Base-by-base conservation (phyloP, 257 asterid species). In the Buddleja alternifolia region DNA sequence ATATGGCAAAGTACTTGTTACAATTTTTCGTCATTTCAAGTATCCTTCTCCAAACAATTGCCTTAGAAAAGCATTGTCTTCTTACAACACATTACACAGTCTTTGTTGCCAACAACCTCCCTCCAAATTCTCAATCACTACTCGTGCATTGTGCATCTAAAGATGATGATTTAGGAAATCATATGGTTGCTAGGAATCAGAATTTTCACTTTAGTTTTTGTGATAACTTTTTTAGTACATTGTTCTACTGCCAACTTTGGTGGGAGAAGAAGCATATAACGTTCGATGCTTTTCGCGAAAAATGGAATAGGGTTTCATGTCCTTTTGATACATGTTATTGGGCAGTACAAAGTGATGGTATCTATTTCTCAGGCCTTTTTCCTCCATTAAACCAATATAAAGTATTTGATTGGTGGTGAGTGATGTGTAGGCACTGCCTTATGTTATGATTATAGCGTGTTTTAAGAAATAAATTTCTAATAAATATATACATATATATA, bases 241-340 rank as follows among this genome's bases (percentile, higher is more conserved):
- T 47, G 34, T 64, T 25, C 47, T 64, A 46, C 34, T 64, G 70
- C 34, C 45, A 32, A 6, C 29, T 64, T 16, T 64, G 59, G 59
- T 47, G 58, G 70, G 34, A 48, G 10, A 25, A 48, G 2, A 47
- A 34, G 46, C 4, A 32, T 1, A 46, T 46, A 47, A 16, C 29
- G 0, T 65, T 65, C 14, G 70, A 47, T 34, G 59, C 60, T 29
- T 65, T 65, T 50, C 7, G 20, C 5, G 70, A 19, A 37, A 34
- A 3, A 21, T 2, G 0, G n/a, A 4, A 0, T 4, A 0, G 1
- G 70, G 14, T 29, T 2, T 15, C 0, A 0, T 63, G 57, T 25
- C 7, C 4, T 0, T 2, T 3, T 16, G 60, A 12, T 32, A 37
- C 1, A 5, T 65, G 60, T 29, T 65, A 47, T 17, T 65, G 70